phyloP scores from a whole-genome alignment of 306 rosid species.

The Pueraria montana region DNA sequence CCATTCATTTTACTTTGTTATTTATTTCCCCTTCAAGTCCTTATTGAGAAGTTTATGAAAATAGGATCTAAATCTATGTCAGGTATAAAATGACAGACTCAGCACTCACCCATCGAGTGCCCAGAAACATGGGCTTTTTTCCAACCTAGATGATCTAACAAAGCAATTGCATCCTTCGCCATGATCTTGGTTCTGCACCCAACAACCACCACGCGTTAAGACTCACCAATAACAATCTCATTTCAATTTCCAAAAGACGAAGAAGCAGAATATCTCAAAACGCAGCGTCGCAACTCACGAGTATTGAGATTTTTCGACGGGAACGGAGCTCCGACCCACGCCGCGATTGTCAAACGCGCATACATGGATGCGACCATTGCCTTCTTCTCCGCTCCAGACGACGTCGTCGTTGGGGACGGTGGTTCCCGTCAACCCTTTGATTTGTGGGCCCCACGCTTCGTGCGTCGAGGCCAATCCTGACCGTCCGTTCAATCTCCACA shows the following conservation, averaged over 20 bases:
- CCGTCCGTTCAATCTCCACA: conserved; percentile 21
- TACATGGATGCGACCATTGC: conserved; percentile 70
- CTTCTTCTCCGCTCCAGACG: conserved; percentile 48
- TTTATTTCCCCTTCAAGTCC: neutral
- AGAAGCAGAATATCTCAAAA: neutral
- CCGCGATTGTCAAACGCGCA: conserved; percentile 99
- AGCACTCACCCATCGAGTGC: conserved; percentile 93
- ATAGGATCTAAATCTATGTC: neutral
- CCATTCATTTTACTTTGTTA: neutral
- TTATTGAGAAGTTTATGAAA: neutral
- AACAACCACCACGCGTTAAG: conserved; percentile 28
- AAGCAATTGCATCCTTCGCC: conserved; percentile 91
- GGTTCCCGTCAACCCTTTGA: conserved; percentile 70
- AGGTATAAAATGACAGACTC: neutral
- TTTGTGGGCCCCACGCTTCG: conserved; percentile 90
- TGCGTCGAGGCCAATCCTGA: conserved; percentile 95
- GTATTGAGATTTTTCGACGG: conserved; percentile 70
- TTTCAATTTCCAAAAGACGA: too few species aligned
- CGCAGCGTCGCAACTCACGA: conserved; percentile 65
- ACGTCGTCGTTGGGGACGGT: conserved; percentile 59
- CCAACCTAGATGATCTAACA: conserved; percentile 96
- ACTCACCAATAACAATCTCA: neutral
- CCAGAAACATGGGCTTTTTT: conserved; percentile 89
- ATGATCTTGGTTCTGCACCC: conserved; percentile 84
- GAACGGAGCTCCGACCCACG: conserved; percentile 86